A percentile compares a stretch with the other conserved stretches of the same genome.
phyloP scores from a whole-genome alignment of 2,329 filamentous ascomycete genomes.

The Aureobasidium mangrovei region DNA sequence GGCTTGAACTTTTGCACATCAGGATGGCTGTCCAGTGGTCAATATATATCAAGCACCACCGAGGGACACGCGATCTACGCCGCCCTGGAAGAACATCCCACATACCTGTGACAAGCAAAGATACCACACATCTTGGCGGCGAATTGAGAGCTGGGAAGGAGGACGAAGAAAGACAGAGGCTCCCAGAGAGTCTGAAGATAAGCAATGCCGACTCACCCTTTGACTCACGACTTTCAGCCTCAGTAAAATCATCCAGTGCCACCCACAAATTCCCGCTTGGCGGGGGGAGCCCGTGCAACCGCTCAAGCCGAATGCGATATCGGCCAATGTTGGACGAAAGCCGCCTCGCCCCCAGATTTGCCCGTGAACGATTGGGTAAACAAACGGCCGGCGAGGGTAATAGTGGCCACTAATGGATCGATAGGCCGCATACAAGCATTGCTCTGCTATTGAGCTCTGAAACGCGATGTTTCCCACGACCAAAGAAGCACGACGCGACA shows the following conservation, averaged over 20 bases:
- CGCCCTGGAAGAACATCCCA: neutral
- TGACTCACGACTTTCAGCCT: constrained; percentile 9
- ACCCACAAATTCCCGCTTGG: neutral
- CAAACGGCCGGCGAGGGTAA: neutral
- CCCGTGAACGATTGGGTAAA: neutral
- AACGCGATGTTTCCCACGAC: no score
- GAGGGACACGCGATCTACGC: constrained; percentile 18
- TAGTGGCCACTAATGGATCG: neutral
- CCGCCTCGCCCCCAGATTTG: neutral
- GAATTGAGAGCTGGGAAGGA: neutral
- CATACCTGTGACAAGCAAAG: constrained; percentile 83
- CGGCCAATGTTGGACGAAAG: neutral
- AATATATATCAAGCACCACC: constrained; percentile 11
- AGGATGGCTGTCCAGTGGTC: constrained; percentile 53
- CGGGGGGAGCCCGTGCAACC: no score
- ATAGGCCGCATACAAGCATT: constrained; percentile 6
- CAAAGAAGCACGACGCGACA: neutral
- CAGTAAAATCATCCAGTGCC: constrained; percentile 1
- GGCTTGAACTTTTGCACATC: constrained; percentile 96
- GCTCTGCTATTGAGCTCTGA: neutral
- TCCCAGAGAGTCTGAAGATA: neutral
- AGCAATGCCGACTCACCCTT: neutral
- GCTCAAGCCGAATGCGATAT: neutral
- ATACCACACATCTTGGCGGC: constrained; percentile 81
- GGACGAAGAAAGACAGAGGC: neutral